Evolutionary conservation across 805 yeast genomes (phyloP), one percentile per base, ranked within the genome.

Genomic region (Ogataea kodamae): DNA sequence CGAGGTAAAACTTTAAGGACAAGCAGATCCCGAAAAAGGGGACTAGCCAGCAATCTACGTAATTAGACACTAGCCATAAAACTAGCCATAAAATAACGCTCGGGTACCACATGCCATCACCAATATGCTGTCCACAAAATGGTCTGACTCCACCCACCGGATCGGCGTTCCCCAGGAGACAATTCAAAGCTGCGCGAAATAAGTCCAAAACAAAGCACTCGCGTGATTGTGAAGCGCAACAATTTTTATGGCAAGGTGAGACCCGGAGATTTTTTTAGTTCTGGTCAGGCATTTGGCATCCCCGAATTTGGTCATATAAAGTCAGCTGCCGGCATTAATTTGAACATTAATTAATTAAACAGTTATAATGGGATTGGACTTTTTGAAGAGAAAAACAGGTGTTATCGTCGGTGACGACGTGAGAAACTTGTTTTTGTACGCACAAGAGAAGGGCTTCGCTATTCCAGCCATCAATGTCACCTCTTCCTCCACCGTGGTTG

Each of bases 331-430:
- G n/a, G 22, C 29, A 28, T n/a, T 33, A 18, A 30, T 23, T 28
- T 28, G 20, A 14, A 16, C 20, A 19, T 20, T 8, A 15, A 22
- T 22, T n/a, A n/a, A n/a, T 22, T 22, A 33, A 18, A 27, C 17
- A 22, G n/a, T n/a, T 18, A 42, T 26, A 38, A 55, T 57, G 59
- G 43, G 52, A 50, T 48, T 56, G 67, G 88, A 81, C 58, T 87
- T 87, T 65, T 74, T 89, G 58, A 69, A 72, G 55, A 81, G 94
- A 75, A 89, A 92, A 70, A 60, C 92, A 64, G 98, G 98, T 78
- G 98, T 92, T 70, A 88, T 92, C 67, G 92, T 85, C 71, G 98
- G 98, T 62, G 97, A 90, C 59, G 98, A 92, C 63, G 98, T 92
- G 50, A 76, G 75, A 55, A 67, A 69, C 53, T 73, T 83, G 63